Conservation (phyloP, 192 early-diverging fungal species). For the Coemansia sp. region DNA sequence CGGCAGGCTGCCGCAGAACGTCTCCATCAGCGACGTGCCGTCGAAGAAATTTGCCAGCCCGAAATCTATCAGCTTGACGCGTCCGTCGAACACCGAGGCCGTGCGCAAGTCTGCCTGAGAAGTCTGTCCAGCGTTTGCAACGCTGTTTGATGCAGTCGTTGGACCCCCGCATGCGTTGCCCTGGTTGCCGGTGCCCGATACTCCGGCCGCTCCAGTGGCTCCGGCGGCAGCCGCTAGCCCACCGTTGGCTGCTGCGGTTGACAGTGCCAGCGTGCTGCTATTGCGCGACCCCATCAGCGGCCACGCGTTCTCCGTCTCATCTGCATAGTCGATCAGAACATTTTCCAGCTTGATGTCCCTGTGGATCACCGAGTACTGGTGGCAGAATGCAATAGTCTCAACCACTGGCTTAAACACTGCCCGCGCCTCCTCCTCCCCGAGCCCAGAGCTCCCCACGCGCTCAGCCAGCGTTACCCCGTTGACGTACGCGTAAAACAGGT, state of each 20-base stretch:
- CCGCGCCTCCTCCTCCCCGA: slow-evolving; percentile 33
- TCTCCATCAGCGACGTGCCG: slow-evolving; percentile 62
- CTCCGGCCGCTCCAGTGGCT: not conserved
- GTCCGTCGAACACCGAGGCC: slow-evolving; percentile 41
- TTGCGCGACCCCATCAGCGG: slow-evolving; percentile 2
- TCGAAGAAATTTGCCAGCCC: slow-evolving; percentile 84
- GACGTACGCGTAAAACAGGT: slow-evolving; percentile 52
- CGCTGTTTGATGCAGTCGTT: not conserved
- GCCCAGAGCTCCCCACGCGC: slow-evolving; percentile 33
- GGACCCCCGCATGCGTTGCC: not conserved
- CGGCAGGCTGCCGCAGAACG: slow-evolving; percentile 91
- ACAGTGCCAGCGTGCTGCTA: slow-evolving; percentile 2
- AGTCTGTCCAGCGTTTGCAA: not conserved
- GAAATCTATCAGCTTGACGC: slow-evolving; percentile 89
- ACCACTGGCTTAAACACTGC: slow-evolving; percentile 33
- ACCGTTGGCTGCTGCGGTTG: not conserved
- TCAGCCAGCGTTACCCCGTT: slow-evolving; percentile 49
- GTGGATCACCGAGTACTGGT: slow-evolving; percentile 72
- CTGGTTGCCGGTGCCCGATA: not conserved
- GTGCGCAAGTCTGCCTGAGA: not conserved
- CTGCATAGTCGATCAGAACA: slow-evolving; percentile 59
- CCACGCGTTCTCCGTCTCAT: slow-evolving; percentile 8
- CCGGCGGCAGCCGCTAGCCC: not conserved
- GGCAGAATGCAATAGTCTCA: slow-evolving; percentile 55
- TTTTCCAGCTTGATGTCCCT: slow-evolving; percentile 93